Base-by-base conservation (phyloP, 2,329 filamentous ascomycete species). In the Nigrograna mackinnonii region DNA sequence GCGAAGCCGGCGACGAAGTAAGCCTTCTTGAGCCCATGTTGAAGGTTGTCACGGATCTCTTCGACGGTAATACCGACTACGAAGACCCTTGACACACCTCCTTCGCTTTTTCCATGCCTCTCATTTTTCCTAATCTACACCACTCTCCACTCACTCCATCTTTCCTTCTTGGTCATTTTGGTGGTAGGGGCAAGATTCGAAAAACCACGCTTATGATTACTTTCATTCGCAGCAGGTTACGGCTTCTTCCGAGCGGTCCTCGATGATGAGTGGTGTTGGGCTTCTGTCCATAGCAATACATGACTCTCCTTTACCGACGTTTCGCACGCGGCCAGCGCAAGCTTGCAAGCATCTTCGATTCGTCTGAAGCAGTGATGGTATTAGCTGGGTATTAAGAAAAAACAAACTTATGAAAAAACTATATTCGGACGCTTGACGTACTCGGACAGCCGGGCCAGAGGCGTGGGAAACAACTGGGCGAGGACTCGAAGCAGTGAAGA, bases 41-140 rank as follows among this genome's bases (percentile, higher is more conserved):
- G 45, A 70, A 71, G 55, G 72, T 75, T 9, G 72, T 75, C 16
- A 69, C 70, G 39, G 66, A 69, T 47, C 62, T 75, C 12, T 75
- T 75, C 49, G 62, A 73, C 42, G 71, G 70, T 22, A 55, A 61
- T 40, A 66, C 69, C 45, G 72, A 75, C 53, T 75, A 73, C 44
- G 66, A 71, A 38, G 69, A 73, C 49, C 64, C 68, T 30, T 72
- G 59, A 66, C 45, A 39, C 36, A 41, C 39, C 38, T n/a, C n/a
- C 28, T 16, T 43, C 21, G 24, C 19, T 32, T 5, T n/a, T 17
- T 33, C 20, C 41, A 26, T 43, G 36, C 28, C 38, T 21, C 37
- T 12, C 28, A 19, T 32, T 44, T 30, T 28, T 9, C 4, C 31
- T 17, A 9, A 28, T n/a, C 9, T n/a, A 28, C 24, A 28, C 31